A percentile compares a stretch with the other conserved stretches of the same genome.
These are phyloP conservation scores for Fagopyrum esculentum DNA, from an alignment of 148 eudicot genomes.

Conservation along the genomic window DNA sequence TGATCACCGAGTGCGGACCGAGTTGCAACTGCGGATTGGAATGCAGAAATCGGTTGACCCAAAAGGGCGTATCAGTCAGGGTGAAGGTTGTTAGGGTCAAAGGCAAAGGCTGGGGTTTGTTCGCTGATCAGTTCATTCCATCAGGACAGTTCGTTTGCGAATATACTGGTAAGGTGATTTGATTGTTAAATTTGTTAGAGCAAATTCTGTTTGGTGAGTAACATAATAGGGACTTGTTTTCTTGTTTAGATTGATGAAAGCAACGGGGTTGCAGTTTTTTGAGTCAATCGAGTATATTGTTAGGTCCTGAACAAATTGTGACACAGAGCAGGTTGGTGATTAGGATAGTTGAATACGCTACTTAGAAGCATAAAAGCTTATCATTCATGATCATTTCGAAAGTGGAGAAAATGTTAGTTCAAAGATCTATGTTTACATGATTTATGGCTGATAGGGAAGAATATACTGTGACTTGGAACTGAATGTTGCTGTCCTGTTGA, in stretches of 20 bases:
- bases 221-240: background rate
- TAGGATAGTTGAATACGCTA: too few relatives aligned
- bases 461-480: too few relatives aligned
- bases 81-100: slow-evolving; percentile 50
- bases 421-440: background rate
- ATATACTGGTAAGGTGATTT: slow-evolving; percentile 54
- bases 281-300: too few relatives aligned
- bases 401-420: background rate
- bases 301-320: too few relatives aligned
- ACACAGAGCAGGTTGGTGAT: too few relatives aligned
- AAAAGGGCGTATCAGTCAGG: slow-evolving; percentile 37
- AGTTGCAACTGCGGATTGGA: slow-evolving; percentile 41
- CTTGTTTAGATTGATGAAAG: background rate
- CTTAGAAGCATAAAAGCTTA: too few relatives aligned
- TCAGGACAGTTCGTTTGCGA: slow-evolving; percentile 58
- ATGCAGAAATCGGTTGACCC: slow-evolving; percentile 58
- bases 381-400: too few relatives aligned
- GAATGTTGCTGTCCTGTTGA: too few relatives aligned
- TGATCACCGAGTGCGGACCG: slow-evolving; percentile 61
- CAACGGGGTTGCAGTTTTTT: too few relatives aligned
- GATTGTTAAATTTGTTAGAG: background rate
- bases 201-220: background rate
- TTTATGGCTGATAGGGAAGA: background rate
- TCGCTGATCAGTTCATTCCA: slow-evolving; percentile 37
- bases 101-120: slow-evolving; percentile 75